Base-by-base conservation (phyloP, 2,329 filamentous ascomycete genomes). In the Hawksworthiomyces lignivorus region DNA sequence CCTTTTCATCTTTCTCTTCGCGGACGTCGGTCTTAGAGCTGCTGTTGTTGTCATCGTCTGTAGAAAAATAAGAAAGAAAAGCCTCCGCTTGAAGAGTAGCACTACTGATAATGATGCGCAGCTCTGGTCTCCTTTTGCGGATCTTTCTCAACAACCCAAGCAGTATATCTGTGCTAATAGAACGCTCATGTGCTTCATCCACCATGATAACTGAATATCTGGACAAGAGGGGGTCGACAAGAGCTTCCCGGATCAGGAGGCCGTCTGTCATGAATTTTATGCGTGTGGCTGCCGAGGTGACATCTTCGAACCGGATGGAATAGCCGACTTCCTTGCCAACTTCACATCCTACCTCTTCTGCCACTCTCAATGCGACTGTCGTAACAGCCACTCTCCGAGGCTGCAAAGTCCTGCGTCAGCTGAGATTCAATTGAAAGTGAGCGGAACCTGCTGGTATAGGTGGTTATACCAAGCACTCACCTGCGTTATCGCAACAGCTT, bases 221-320 rank as follows among this genome's bases (percentile, higher is more conserved):
- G 17, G 86, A 92, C 27, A 98, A 65, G 4, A 97, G 65, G 11
- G 92, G 92, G 61, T 98, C 92, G 4, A 96, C 86, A 5, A 98
- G 73, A 21, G 90, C 92, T 63, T 98, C 92, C 54, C 90, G 73
- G 40, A 98, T 78, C 24, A 98, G 73, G 36, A 98, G 70, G 1
- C 90, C 90, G 64, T 98, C 92, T 1, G 90, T 98, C 49, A 97
- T 67, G 57, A 97, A 97, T 59, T 98, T 96, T 65, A 98, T 90
- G 39, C 78, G 78, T 1, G 92, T 98, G 26, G 77, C 72, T 15
- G 82, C 73, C 17, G 88, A 95, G 5, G 89, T 95, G 49, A 86
- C 77, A 71, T 97, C 90, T 58, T 98, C 90, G 56, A 98, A 84
- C 15, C 80, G 77, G 50, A 97, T 95, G 1, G 87, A 94, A 60